phyloP scores from a whole-genome alignment of 1,284 basidiomycete genomes.

The Puccinia polysora region DNA sequence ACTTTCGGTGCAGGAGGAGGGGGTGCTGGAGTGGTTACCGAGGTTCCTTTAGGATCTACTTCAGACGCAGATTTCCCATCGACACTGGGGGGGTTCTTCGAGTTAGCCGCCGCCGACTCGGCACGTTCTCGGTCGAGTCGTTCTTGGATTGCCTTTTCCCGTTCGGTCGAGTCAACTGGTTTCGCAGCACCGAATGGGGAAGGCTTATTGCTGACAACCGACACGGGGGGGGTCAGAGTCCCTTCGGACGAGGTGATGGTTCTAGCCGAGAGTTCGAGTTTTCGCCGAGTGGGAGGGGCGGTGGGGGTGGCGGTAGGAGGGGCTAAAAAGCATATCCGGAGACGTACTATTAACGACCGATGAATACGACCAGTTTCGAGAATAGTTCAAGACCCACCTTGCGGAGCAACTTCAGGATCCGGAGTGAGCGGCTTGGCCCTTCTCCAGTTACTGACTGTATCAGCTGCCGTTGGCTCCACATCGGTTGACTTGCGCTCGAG shows the following conservation, averaged over 20 bases:
- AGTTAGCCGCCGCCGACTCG: background rate
- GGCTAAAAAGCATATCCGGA: background rate
- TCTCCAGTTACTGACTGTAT: constrained; percentile 37
- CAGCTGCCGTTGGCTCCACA: constrained; percentile 12
- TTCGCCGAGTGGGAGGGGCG: constrained; percentile 30
- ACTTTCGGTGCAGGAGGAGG: constrained; percentile 7
- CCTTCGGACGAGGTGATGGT: constrained; percentile 27
- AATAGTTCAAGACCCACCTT: background rate
- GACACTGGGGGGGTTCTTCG: background rate
- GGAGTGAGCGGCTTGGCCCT: constrained; percentile 7
- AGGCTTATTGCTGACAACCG: constrained; percentile 11
- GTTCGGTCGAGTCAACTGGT: constrained; percentile 28
- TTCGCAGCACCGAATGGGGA: constrained; percentile 36
- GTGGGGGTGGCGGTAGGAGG: too few species aligned
- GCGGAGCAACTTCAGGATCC: constrained; percentile 13
- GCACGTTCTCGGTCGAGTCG: constrained; percentile 27
- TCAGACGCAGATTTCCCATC: background rate
- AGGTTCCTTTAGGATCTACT: background rate
- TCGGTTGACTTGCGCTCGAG: constrained; percentile 21
- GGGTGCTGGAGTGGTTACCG: background rate
- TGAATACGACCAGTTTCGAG: background rate
- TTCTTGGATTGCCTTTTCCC: constrained; percentile 37
- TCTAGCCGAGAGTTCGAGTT: constrained; percentile 34
- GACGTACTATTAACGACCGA: background rate
- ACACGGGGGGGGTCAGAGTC: constrained; percentile 16